Percentiles rank a stretch among this genome's conserved stretches.
These are phyloP conservation scores for Epichloe festucae DNA, from an alignment of 2,329 filamentous ascomycete species.

Conservation along the genomic window DNA sequence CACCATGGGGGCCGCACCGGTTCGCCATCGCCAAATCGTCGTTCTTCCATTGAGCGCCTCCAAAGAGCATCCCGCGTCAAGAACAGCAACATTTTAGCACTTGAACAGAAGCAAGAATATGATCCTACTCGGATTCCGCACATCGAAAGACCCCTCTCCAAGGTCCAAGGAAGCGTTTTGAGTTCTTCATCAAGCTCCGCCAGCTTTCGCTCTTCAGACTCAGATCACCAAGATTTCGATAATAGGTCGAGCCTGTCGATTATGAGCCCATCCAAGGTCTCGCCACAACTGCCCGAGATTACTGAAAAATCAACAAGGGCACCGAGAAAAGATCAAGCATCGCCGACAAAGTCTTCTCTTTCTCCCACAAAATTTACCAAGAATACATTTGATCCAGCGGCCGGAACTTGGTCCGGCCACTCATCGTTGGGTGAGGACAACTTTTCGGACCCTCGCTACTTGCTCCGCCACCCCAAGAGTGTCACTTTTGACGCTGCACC, in stretches of 20 bases:
- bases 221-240: constrained; percentile 31
- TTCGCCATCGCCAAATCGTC: constrained; percentile 60
- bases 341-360: constrained; percentile 83
- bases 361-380: constrained; percentile 56
- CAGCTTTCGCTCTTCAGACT: constrained; percentile 37
- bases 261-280: constrained; percentile 15
- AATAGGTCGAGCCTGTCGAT: constrained; percentile 28
- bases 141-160: constrained; percentile 72
- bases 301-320: constrained; percentile 25
- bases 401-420: constrained; percentile 55
- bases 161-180: constrained; percentile 61
- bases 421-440: constrained; percentile 44
- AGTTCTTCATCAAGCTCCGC: constrained; percentile 44
- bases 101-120: constrained; percentile 86
- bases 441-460: constrained; percentile 49
- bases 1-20: constrained; percentile 43
- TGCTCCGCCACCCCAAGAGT: constrained; percentile 84
- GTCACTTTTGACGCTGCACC: constrained; percentile 93
- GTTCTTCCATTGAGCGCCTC: constrained; percentile 88
- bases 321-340: constrained; percentile 58
- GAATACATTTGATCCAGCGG: constrained; percentile 56
- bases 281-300: constrained; percentile 5
- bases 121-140: constrained; percentile 66
- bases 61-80: constrained; percentile 92
- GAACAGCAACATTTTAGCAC: constrained; percentile 94